Evolutionary conservation across 1,139 yeast genomes (phyloP).

Genomic region (Nakaseomyces kungkrabaensis): DNA sequence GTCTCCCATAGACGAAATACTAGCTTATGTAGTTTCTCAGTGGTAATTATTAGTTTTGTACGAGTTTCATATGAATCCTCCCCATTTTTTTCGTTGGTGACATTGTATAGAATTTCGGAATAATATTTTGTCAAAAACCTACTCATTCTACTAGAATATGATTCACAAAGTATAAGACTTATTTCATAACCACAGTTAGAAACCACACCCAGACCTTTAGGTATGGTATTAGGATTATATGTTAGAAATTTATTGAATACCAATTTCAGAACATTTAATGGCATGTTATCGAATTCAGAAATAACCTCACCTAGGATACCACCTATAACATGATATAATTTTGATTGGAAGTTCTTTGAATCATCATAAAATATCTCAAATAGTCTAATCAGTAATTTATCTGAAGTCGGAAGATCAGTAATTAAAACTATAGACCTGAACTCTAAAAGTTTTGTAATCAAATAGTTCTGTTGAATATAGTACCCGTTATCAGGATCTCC

Average conservation of each 20-base stretch:
- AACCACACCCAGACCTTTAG: slow-evolving; percentile 28
- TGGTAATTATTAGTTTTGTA: slow-evolving; percentile 30
- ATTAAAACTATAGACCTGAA: slow-evolving; percentile 70
- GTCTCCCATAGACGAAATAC: slow-evolving; percentile 65
- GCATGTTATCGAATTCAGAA: slow-evolving; percentile 63
- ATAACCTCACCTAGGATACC: slow-evolving; percentile 70
- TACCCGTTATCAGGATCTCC: slow-evolving; percentile 53
- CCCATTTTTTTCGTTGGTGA: slow-evolving; percentile 27
- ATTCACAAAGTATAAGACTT: slow-evolving; percentile 58
- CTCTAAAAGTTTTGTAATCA: slow-evolving; percentile 64
- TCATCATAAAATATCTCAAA: slow-evolving; percentile 58
- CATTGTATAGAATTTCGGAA: slow-evolving; percentile 60
- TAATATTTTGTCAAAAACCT: slow-evolving; percentile 72
- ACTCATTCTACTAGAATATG: slow-evolving; percentile 65
- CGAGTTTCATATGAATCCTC: slow-evolving; percentile 25
- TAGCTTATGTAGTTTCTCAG: slow-evolving; percentile 52
- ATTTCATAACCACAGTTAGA: slow-evolving; percentile 54
- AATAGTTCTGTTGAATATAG: slow-evolving; percentile 54
- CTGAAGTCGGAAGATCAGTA: slow-evolving; percentile 63
- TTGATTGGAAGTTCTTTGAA: slow-evolving; percentile 32
- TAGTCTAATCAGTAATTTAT: slow-evolving; percentile 41
- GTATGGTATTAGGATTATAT: slow-evolving; percentile 25
- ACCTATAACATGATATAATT: slow-evolving; percentile 49
- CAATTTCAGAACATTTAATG: slow-evolving; percentile 50
- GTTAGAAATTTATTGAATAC: slow-evolving; percentile 40